phyloP scores from a whole-genome alignment of 352 stramenopile genomes.

The Globisporangium uncinulatum region DNA sequence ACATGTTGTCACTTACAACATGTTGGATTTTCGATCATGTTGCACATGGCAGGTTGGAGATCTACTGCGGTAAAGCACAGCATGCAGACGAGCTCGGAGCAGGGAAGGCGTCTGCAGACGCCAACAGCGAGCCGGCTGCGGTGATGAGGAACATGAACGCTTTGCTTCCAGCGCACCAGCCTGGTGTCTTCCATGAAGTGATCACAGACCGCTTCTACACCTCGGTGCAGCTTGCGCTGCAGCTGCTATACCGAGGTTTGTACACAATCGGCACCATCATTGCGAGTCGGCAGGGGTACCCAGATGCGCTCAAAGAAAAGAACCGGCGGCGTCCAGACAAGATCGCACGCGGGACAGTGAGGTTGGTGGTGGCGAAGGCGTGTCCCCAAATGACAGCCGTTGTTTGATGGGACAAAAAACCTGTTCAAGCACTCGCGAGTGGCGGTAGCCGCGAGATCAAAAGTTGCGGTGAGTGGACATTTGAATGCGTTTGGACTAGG shows the following conservation, averaged over 20 bases:
- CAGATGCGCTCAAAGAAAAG: background rate
- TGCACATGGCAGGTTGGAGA: background rate
- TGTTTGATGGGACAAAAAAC: background rate
- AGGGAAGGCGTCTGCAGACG: too few relatives aligned
- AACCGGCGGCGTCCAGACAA: background rate
- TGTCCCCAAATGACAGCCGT: background rate
- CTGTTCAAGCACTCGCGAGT: background rate
- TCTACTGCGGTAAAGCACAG: background rate
- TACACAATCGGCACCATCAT: too few relatives aligned
- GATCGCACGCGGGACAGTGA: background rate
- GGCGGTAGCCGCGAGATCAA: background rate
- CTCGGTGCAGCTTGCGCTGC: too few relatives aligned
- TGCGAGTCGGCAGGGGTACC: background rate
- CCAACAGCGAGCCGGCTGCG: too few relatives aligned
- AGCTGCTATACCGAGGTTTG: too few relatives aligned
- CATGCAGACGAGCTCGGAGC: background rate
- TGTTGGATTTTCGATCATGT: background rate
- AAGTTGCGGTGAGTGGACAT: too few relatives aligned
- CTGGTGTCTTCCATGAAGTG: background rate
- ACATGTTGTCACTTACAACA: background rate
- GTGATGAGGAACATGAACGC: background rate
- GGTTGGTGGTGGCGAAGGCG: background rate
- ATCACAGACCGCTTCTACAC: background rate
- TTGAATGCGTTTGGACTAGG: background rate
- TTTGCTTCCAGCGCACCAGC: background rate